Conservation (phyloP, 495 filamentous ascomycete genomes). For the Xylaria sp. region DNA sequence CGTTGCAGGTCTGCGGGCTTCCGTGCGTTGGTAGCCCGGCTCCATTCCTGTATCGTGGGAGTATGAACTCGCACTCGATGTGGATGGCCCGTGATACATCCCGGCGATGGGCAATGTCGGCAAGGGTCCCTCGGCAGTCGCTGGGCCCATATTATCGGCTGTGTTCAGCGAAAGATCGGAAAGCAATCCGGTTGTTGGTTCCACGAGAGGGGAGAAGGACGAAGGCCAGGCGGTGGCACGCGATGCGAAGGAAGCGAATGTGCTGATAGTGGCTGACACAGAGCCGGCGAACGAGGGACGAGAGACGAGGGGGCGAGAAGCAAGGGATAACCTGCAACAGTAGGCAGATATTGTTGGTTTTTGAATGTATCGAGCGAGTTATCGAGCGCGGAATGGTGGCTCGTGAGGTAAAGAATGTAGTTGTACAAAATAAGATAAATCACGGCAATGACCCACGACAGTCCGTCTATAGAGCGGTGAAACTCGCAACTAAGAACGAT, state of each 20-base stretch:
- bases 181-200: not conserved
- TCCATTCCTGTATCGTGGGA: constrained; percentile 39
- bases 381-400: constrained; percentile 25
- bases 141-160: constrained; percentile 27
- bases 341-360: constrained; percentile 3
- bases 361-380: constrained; percentile 8
- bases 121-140: constrained; percentile 29
- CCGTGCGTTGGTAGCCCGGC: constrained; percentile 28
- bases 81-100: constrained; percentile 31
- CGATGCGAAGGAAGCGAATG: constrained; percentile 1
- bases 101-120: constrained; percentile 23
- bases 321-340: constrained; percentile 6
- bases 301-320: constrained; percentile 5
- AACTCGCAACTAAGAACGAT: constrained; percentile 16
- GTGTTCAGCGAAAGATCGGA: not conserved
- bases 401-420: constrained; percentile 34
- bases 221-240: not conserved
- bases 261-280: not conserved
- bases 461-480: not conserved
- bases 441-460: not conserved
- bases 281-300: not conserved
- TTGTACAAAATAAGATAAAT: not conserved
- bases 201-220: not conserved
- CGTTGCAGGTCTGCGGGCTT: constrained; percentile 28
- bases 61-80: constrained; percentile 35